A percentile compares a stretch with the other conserved stretches of the same genome.
These are phyloP conservation scores for Termitomyces sp. DNA, from an alignment of 768 basidiomycete genomes.

Conservation along the genomic window DNA sequence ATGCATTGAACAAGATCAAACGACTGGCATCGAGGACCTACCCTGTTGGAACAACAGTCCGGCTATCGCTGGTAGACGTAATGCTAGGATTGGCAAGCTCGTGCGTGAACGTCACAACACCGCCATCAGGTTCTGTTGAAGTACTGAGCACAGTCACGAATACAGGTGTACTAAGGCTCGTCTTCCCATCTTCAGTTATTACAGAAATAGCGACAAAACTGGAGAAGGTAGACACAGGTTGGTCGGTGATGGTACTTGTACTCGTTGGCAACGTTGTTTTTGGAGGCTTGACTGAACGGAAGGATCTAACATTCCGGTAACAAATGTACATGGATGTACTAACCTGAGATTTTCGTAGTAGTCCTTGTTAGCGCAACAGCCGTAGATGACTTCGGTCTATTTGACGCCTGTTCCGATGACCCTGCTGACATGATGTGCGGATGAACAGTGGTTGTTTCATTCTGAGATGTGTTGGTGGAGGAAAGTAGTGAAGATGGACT, in stretches of 20 bases:
- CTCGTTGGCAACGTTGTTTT: conserved; percentile 12
- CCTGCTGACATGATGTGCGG: too few relatives aligned
- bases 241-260: conserved; percentile 36
- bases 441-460: too few relatives aligned
- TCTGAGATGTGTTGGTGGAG: too few relatives aligned
- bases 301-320: background rate
- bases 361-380: background rate
- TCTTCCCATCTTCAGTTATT: conserved; percentile 30
- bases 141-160: conserved; percentile 41
- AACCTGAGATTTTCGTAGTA: conserved; percentile 6
- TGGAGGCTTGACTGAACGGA: background rate
- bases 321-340: background rate
- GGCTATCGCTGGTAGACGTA: conserved; percentile 17
- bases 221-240: conserved; percentile 37
- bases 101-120: conserved; percentile 42
- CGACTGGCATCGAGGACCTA: conserved; percentile 5
- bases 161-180: conserved; percentile 35
- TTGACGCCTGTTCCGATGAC: background rate
- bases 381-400: background rate
- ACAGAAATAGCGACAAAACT: conserved; percentile 35
- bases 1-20: background rate
- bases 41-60: conserved; percentile 16
- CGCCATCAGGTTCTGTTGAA: conserved; percentile 39
- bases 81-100: conserved; percentile 45
- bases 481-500: background rate